Evolutionary conservation across 2,329 filamentous ascomycete genomes (phyloP).

Genomic region (Talaromyces sp.): DNA sequence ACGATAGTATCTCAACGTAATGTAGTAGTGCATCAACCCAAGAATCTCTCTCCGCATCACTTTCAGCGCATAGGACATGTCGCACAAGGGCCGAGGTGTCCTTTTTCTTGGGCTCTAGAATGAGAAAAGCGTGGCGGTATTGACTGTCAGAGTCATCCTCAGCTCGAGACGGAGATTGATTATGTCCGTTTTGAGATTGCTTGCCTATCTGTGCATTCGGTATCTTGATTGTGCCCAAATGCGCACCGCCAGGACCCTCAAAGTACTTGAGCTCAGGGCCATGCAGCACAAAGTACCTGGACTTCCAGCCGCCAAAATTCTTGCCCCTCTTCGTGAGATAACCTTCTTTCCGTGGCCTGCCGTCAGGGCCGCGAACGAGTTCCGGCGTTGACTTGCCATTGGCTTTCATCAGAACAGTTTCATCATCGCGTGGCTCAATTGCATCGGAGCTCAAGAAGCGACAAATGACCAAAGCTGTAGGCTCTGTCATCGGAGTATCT

Average conservation of each 20-base stretch:
- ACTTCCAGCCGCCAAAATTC: slow-evolving; percentile 99
- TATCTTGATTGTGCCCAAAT: slow-evolving; percentile 90
- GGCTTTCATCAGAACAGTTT: slow-evolving; percentile 46
- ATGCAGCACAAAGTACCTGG: slow-evolving; percentile 65
- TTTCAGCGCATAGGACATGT: slow-evolving; percentile 93
- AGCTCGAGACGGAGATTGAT: slow-evolving; percentile 55
- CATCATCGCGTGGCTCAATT: slow-evolving; percentile 51
- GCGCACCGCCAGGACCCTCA: slow-evolving; percentile 81
- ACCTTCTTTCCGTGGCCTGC: slow-evolving; percentile 70
- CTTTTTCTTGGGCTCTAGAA: slow-evolving; percentile 93
- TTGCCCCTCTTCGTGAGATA: slow-evolving; percentile 96
- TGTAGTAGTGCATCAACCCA: slow-evolving; percentile 89
- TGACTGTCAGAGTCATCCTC: slow-evolving; percentile 83
- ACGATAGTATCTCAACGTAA: slow-evolving; percentile 63
- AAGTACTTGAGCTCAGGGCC: slow-evolving; percentile 78
- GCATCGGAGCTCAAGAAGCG: slow-evolving; percentile 71
- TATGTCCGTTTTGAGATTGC: slow-evolving; percentile 63
- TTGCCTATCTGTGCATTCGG: slow-evolving; percentile 89
- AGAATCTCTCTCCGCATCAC: slow-evolving; percentile 80
- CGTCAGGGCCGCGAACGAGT: slow-evolving; percentile 51
- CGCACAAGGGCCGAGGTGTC: slow-evolving; percentile 82
- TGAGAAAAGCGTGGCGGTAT: slow-evolving; percentile 92
- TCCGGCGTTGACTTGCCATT: slow-evolving; percentile 28
- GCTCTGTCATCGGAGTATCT: slow-evolving; percentile 73
- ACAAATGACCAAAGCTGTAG: slow-evolving; percentile 74